Evolutionary conservation across 2,329 filamentous ascomycete species (phyloP), one percentile per base, ranked within the genome.

Genomic region (Cryoendolithus antarcticus): DNA sequence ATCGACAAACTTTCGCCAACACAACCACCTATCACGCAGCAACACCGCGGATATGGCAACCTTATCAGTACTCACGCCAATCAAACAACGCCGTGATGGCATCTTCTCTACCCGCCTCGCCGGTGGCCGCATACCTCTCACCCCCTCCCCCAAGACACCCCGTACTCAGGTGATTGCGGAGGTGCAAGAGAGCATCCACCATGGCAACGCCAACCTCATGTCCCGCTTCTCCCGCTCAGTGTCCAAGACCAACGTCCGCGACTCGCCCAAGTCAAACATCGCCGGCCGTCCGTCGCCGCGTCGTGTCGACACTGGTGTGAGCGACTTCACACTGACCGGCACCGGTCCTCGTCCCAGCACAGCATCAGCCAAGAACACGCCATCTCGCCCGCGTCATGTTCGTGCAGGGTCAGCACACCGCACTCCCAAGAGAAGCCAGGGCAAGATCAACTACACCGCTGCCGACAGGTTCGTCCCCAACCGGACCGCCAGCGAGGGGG

Each of bases 251-350:
- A 68, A 74, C 31, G 80, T 84, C 61, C 81, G 83, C 37, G 83
- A 91, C 59, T 95, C 89, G 2, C 86, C 88, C 59, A 96, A 96
- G 71, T 95, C 88, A 43, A 96, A 95, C 71, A 95, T 95, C 61
- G 84, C 82, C 49, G 77, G 78, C 48, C 67, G 67, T 32, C 74
- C 76, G 41, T 88, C 85, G 32, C 88, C 89, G 12, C 82, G 84
- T 55, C 85, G 82, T 61, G 74, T 96, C 30, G 89, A 96, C 63
- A 75, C 94, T 31, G 86, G 86, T 49, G 80, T 94, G 28, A 95
- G 88, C 31, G 88, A 98, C 59, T 96, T 89, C 71, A 77, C 84
- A 11, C 71, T 98, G 53, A 85, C 83, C 38, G 86, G 88, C 47
- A 93, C 88, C 39, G 86, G 85, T 42, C 69, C 68, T 11, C 48